Evolutionary conservation across 2,329 filamentous ascomycete species (phyloP), one percentile per base, ranked within the genome.

Genomic region (Teratosphaeria epicoccoides): DNA sequence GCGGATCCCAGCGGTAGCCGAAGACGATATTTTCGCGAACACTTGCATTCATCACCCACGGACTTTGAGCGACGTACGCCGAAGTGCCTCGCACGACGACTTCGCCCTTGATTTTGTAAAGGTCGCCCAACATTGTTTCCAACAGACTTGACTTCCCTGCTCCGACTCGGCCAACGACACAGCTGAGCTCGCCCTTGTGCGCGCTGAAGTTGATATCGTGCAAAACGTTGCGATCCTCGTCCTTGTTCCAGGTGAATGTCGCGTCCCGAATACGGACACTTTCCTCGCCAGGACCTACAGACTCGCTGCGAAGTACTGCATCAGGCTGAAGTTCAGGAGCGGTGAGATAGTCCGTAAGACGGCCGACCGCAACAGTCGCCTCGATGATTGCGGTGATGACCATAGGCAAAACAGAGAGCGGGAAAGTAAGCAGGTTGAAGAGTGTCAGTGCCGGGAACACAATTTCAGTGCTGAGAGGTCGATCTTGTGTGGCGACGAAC

Each of bases 11-110:
- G 46, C 88, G 84, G 70, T 98, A 89, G 1, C 93, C 93, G 64
- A 98, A 98, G 4, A 96, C 77, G 60, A 98, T 95, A 66, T 98
- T 98, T 66, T 98, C 93, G 62, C 89, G 88, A 52, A 98, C 90
- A 25, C 87, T 95, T 7, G 93, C 93, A 66, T 98, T 98, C 83
- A 97, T 91, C 49, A 98, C 87, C 93, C 94, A 98, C 20, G 89
- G 76, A 63, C 87, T 83, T 68, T 98, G 94, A 14, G 89, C 87
- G 53, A 95, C 93, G 67, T 97, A 98, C 1, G 93, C 93, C 40
- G 88, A 80, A 24, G 78, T 81, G 46, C 93, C 94, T 60, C 87
- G 83, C 9, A 98, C 77, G 51, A 86, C 77, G 3, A 96, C 91
- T 56, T 87, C 78, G 46, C 93, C 93, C 55, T 87, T 82, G 47